Evolutionary conservation across 768 basidiomycete species (phyloP), one percentile per base, ranked within the genome.

Genomic region (Harrya chromipes): DNA sequence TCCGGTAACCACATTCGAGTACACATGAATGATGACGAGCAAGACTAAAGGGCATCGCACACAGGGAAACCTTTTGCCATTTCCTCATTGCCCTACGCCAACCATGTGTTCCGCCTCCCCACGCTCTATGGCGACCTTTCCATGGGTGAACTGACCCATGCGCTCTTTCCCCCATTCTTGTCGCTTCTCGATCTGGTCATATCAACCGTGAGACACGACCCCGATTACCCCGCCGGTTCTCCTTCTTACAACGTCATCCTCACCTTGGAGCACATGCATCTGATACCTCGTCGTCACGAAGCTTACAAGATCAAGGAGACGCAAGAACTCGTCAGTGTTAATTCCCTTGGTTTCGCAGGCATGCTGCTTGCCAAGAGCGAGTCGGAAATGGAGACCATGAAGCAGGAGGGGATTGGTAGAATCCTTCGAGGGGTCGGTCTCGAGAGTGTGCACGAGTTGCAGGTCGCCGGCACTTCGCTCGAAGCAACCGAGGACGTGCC

Each of bases 311-410:
- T 87, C 5, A 53, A 68, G 46, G 74, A 72, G 43, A 79, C 79
- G 3, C 80, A 81, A n/a, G 78, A 81, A 29, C 52, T 67, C 46
- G 60, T 97, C 23, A 80, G 81, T 59, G 75, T 97, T 37, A 97
- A 97, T 66, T 79, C 94, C 39, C 76, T 97, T 41, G 94, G 90
- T 13, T 97, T 87, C 64, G 88, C 91, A 7, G 94, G 94, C 1
- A 82, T 90, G 84, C 59, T 97, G 53, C 79, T 97, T 47, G 91
- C 90, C 21, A 91, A 87, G 73, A 91, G 86, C 54, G 81, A 87
- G 46, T 75, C 75, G 17, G 91, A 94, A 69, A 65, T 91, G 43
- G 80, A 83, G 47, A 79, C 76, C 2, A 77, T 97, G 36, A 80
- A 80, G 66, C 67, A 71, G 50, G 83, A 85, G 65, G 79, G 82